A percentile compares a stretch with the other conserved stretches of the same genome.
phyloP scores from a whole-genome alignment of 2,329 filamentous ascomycete species.

The Aureobasidium namibiae region DNA sequence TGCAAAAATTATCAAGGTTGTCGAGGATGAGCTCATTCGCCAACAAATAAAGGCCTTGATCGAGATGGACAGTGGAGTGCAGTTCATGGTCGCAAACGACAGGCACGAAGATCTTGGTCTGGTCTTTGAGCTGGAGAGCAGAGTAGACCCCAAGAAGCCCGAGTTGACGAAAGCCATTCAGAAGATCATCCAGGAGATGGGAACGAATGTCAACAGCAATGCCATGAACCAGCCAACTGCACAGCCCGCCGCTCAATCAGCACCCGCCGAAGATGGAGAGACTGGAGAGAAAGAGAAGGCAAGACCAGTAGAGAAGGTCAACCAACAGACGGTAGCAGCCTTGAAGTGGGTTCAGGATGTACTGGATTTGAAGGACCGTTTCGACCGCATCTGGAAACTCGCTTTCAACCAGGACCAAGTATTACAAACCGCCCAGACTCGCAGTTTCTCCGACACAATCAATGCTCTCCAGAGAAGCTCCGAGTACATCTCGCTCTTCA shows the following conservation, averaged over 20 bases:
- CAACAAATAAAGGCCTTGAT: conserved; percentile 74
- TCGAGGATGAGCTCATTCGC: conserved; percentile 73
- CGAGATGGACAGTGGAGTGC: conserved; percentile 76
- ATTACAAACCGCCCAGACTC: conserved; percentile 73
- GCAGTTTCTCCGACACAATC: conserved; percentile 88
- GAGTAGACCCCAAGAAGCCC: conserved; percentile 66
- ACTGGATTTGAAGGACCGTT: conserved; percentile 76
- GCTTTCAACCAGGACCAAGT: conserved; percentile 70
- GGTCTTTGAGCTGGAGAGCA: conserved; percentile 68
- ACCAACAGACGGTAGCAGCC: conserved; percentile 76
- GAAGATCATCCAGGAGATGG: conserved; percentile 68
- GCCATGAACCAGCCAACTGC: conserved; percentile 42
- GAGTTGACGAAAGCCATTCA: conserved; percentile 65
- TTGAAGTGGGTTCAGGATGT: conserved; percentile 96
- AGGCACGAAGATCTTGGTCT: conserved; percentile 68
- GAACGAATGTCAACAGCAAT: conserved; percentile 70
- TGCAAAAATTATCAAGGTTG: conserved; percentile 64
- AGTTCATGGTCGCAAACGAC: conserved; percentile 87
- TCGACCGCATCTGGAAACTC: conserved; percentile 65
- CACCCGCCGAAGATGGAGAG: conserved; percentile 45
- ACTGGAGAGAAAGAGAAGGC: conserved; percentile 36
- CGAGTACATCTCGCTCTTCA: conserved; percentile 91
- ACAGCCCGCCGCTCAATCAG: conserved; percentile 47
- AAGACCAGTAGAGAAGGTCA: conserved; percentile 45
- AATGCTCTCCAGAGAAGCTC: conserved; percentile 76